phyloP scores from a whole-genome alignment of 495 filamentous ascomycete genomes.

The Lindgomyces ingoldianus region DNA sequence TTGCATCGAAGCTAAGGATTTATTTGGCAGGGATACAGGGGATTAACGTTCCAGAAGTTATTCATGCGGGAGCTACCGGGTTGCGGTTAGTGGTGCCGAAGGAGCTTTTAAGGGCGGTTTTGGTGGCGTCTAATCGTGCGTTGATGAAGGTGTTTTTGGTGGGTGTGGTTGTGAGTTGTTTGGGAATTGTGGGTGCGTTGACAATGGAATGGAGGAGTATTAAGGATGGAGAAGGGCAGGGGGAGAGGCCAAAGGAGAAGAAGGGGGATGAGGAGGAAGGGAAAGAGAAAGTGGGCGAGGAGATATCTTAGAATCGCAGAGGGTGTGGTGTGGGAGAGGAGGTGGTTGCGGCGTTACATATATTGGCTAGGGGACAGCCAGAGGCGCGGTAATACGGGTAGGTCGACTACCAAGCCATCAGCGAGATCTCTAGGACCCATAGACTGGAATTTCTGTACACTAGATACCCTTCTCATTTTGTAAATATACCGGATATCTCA shows the following conservation, averaged over 20 bases:
- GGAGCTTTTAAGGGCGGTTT: neutral
- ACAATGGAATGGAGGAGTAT: constrained; percentile 29
- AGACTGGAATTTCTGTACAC: too few relatives aligned
- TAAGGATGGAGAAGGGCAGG: constrained; percentile 29
- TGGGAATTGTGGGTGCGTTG: constrained; percentile 9
- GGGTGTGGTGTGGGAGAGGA: too few relatives aligned
- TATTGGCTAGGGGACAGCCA: too few relatives aligned
- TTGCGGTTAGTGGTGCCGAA: constrained; percentile 8
- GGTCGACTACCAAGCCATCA: too few relatives aligned
- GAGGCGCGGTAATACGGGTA: too few relatives aligned
- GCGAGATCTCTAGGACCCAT: too few relatives aligned
- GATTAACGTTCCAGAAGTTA: neutral
- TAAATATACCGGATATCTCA: too few relatives aligned
- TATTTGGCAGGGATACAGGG: constrained; percentile 55
- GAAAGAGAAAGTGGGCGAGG: constrained; percentile 9
- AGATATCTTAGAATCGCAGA: too few relatives aligned
- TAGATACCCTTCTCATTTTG: too few relatives aligned
- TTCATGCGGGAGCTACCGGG: constrained; percentile 20
- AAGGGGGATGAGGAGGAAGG: neutral
- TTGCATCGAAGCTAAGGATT: constrained; percentile 29
- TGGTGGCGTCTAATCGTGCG: constrained; percentile 17
- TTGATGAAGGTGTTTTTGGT: constrained; percentile 19
- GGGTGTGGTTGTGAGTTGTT: neutral
- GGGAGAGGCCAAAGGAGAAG: constrained; percentile 1
- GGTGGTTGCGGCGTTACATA: too few relatives aligned